Evolutionary conservation across 345 rosid genomes (phyloP).

Genomic region (Reutealis trisperma): DNA sequence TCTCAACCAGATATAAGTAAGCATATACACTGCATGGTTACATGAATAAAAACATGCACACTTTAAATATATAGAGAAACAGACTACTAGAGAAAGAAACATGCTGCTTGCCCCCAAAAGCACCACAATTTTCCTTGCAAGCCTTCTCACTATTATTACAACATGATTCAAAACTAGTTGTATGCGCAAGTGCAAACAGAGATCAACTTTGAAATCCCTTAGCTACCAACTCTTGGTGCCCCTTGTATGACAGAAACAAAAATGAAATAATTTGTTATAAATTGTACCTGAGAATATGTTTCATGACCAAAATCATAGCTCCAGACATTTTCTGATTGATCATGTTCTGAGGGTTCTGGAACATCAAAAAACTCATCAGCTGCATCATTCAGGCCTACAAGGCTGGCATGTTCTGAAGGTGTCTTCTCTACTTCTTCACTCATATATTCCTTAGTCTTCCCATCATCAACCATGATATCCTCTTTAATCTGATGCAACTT

Average conservation of each 20-base stretch:
- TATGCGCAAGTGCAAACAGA: neutral
- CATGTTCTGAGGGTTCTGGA: constrained; percentile 73
- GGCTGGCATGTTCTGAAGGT: constrained; percentile 75
- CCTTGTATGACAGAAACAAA: neutral
- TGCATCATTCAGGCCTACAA: constrained; percentile 71
- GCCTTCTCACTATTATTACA: neutral
- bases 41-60: neutral
- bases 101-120: neutral
- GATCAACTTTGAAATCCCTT: constrained; percentile 9
- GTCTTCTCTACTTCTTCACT: constrained; percentile 59
- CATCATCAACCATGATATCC: constrained; percentile 32
- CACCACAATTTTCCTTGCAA: neutral
- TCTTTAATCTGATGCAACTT: constrained; percentile 44
- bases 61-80: neutral
- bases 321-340: constrained; percentile 61
- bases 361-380: constrained; percentile 93
- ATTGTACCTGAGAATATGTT: constrained; percentile 58
- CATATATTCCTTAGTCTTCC: constrained; percentile 38
- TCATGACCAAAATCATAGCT: constrained; percentile 62
- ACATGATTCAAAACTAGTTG: neutral
- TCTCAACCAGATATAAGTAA: neutral
- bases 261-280: constrained; percentile 7
- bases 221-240: neutral
- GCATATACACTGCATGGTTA: neutral
- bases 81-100: neutral